Percentiles rank a stretch among this genome's conserved stretches.
These are phyloP conservation scores for Candida patagonica DNA, from an alignment of 805 yeast species.

Conservation along the genomic window DNA sequence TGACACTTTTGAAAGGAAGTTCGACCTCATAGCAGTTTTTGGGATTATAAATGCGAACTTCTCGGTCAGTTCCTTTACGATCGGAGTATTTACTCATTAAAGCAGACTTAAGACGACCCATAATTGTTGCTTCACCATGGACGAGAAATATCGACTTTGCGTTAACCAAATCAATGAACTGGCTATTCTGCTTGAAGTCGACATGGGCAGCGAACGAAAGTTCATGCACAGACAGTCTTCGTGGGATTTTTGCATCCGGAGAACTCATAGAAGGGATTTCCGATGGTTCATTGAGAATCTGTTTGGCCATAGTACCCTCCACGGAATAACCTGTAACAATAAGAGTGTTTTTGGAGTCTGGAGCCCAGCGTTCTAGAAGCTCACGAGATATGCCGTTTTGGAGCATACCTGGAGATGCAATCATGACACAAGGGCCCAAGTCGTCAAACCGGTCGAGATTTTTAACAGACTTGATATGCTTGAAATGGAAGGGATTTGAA, in stretches of 20 bases:
- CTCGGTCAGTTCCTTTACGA: constrained; percentile 76
- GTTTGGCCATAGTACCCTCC: constrained; percentile 97
- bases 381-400: constrained; percentile 94
- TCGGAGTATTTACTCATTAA: constrained; percentile 75
- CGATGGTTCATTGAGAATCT: constrained; percentile 75
- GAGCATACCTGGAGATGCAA: constrained; percentile 97
- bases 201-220: constrained; percentile 99
- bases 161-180: constrained; percentile 79
- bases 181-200: constrained; percentile 86
- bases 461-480: constrained; percentile 69
- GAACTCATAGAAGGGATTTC: constrained; percentile 79
- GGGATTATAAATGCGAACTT: constrained; percentile 87
- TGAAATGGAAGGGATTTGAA: constrained; percentile 85
- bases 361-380: constrained; percentile 91
- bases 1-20: constrained; percentile 72
- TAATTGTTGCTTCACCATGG: constrained; percentile 96
- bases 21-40: constrained; percentile 75
- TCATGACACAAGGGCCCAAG: constrained; percentile 89
- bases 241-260: constrained; percentile 75
- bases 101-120: constrained; percentile 95
- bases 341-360: constrained; percentile 83
- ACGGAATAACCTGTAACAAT: constrained; percentile 95
- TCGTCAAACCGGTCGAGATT: constrained; percentile 82
- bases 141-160: constrained; percentile 84
- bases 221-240: constrained; percentile 82